phyloP scores from a whole-genome alignment of 345 rosid genomes.

The Mercurialis annua region DNA sequence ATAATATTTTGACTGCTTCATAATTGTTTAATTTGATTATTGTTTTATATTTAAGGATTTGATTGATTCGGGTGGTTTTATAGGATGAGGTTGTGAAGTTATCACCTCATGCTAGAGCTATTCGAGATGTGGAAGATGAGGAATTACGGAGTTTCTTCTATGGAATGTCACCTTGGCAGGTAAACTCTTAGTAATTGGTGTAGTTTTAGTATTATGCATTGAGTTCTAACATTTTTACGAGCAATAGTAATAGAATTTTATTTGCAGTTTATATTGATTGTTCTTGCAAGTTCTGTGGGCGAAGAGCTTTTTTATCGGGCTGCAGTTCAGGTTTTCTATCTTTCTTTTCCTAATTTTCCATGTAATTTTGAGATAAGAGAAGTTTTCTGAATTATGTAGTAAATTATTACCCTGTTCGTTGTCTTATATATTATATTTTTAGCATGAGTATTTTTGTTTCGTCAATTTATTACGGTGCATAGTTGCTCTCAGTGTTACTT shows the following conservation, averaged over 20 bases:
- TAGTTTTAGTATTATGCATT: not conserved
- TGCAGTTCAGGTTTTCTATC: conserved; percentile 84
- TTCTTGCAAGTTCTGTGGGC: conserved; percentile 90
- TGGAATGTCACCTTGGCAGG: conserved; percentile 99
- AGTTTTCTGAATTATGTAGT: not conserved
- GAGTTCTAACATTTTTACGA: not conserved
- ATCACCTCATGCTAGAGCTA: conserved; percentile 95
- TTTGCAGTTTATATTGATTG: conserved; percentile 73
- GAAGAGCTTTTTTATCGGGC: conserved; percentile 99
- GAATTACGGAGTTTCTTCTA: conserved; percentile 93
- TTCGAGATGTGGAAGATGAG: conserved; percentile 97
- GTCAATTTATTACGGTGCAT: not conserved
- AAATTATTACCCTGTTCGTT: not conserved
- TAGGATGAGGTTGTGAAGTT: conserved; percentile 97
- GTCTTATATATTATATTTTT: not conserved
- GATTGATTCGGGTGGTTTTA: conserved; percentile 18
- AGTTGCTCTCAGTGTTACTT: not conserved
- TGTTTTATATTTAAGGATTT: conserved; percentile 11
- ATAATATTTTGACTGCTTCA: not conserved
- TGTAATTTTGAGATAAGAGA: not conserved
- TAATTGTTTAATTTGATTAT: not conserved
- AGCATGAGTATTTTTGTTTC: not conserved
- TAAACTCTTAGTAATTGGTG: conserved; percentile 6
- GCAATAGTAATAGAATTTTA: conserved; percentile 10
- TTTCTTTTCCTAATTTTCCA: not conserved